Percentiles rank a stretch among this genome's conserved stretches.
These are phyloP conservation scores for Adansonia digitata DNA, from an alignment of 345 rosid genomes.

Conservation along the genomic window DNA sequence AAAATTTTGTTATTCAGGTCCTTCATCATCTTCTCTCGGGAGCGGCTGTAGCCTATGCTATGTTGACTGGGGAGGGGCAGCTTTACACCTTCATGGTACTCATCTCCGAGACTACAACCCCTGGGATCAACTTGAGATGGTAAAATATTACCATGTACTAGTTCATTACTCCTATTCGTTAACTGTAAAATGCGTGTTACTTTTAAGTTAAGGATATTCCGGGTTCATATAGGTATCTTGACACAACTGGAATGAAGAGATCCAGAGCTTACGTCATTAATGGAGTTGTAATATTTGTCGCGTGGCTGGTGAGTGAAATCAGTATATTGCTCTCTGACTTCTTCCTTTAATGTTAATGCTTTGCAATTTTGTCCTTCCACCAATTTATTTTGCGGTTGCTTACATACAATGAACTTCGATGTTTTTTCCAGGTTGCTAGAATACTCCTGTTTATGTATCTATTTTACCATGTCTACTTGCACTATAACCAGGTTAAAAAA, in stretches of 20 bases:
- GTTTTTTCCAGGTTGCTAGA: conserved; percentile 44
- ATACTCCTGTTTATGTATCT: conserved; percentile 44
- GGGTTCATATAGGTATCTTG: conserved; percentile 43
- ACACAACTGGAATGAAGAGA: conserved; percentile 52
- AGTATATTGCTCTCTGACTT: background rate
- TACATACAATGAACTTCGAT: background rate
- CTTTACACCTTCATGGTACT: conserved; percentile 53
- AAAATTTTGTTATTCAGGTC: conserved; percentile 28
- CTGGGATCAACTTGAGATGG: conserved; percentile 65
- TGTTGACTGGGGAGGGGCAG: conserved; percentile 52
- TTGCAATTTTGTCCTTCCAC: background rate
- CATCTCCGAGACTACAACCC: conserved; percentile 58
- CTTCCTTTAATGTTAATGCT: background rate
- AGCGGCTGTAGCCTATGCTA: conserved; percentile 42
- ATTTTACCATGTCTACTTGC: conserved; percentile 48
- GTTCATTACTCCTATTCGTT: background rate
- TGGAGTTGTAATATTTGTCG: conserved; percentile 45
- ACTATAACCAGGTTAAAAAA: conserved; percentile 50
- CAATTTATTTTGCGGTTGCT: background rate
- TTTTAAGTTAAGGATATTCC: background rate
- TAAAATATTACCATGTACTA: conserved; percentile 11
- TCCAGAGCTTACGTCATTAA: conserved; percentile 48
- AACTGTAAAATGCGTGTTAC: background rate
- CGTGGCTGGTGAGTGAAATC: conserved; percentile 47
- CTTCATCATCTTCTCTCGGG: conserved; percentile 50